Evolutionary conservation across 1,284 basidiomycete species (phyloP), one percentile per base, ranked within the genome.

Genomic region (Entoloma clypeatum): DNA sequence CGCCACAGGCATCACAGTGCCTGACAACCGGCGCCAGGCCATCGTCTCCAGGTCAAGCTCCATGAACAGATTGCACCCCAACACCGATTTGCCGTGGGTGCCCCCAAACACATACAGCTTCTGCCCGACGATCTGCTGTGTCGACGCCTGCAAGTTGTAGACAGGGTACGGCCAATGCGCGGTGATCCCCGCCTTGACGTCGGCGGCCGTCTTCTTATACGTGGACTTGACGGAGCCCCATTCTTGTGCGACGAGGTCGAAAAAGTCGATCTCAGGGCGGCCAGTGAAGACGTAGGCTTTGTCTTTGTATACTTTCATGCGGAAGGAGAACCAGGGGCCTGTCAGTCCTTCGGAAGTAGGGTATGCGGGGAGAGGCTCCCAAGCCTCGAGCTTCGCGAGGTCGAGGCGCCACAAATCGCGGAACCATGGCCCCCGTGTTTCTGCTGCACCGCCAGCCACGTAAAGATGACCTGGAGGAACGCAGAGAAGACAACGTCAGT

Each of bases 1-100:
- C 9, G 43, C 42, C 4, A 26, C 36, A 11, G 55, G 42, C 10
- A 33, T 41, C 14, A 36, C 36, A 7, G 44, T 45, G 22, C 53
- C 49, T 7, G 44, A 39, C 22, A 50, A 29, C 22, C 47, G 41
- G 16, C 36, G 39, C 48, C 54, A 54, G 34, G 43, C 34, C 32
- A 40, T 36, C 3, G 53, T 55, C 23, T 27, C 39, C n/a, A 56
- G 36, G 33, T 58, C 49, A n/a, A 58, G 42, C 10, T 47, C 46
- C 47, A 56, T 48, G 37, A 56, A 50, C 5, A 55, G 41, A 32
- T 55, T 56, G 18, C 45, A 51, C 3, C 51, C 55, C 8, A 56
- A 44, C 11, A 39, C 36, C 3, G 47, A 53, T 4, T 18, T 32
- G 11, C 39, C 41, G 24, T 54, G 54, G 2, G 39, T 49, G 6